A percentile compares a stretch with the other conserved stretches of the same genome.
Evolutionary conservation across 345 rosid species (phyloP).

Genomic region (Hirschfeldia incana): DNA sequence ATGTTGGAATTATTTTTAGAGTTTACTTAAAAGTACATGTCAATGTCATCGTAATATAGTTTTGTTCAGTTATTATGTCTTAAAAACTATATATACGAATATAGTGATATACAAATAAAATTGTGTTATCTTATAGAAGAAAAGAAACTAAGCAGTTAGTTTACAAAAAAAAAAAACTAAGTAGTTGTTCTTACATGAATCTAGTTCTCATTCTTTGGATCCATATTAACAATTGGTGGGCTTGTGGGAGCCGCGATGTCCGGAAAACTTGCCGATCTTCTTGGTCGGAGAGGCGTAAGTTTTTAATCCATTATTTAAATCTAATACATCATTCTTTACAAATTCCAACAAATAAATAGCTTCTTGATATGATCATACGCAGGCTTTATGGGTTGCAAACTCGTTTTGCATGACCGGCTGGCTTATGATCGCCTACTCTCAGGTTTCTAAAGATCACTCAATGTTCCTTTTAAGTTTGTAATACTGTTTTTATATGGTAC

Average conservation of each 20-base stretch:
- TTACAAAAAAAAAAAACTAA: not conserved
- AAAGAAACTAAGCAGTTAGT: not conserved
- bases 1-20: too few species aligned
- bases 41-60: not conserved
- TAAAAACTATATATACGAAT: not conserved
- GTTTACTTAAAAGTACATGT: not conserved
- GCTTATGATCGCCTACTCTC: slow-evolving; percentile 51
- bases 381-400: slow-evolving; percentile 49
- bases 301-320: not conserved
- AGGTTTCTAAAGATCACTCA: slow-evolving; percentile 38
- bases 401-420: slow-evolving; percentile 49
- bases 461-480: not conserved
- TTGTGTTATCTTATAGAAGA: not conserved
- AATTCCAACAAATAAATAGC: not conserved
- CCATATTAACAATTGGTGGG: slow-evolving; percentile 80
- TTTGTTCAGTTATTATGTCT: not conserved
- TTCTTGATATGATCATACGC: not conserved
- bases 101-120: not conserved
- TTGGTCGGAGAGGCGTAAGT: slow-evolving; percentile 77
- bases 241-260: slow-evolving; percentile 79
- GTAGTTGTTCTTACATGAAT: not conserved
- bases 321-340: not conserved
- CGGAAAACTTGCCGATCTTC: slow-evolving; percentile 70
- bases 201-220: slow-evolving; percentile 85
- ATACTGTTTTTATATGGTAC: not conserved